Evolutionary conservation across 345 rosid species (phyloP).

Genomic region (Microthlaspi erraticum): DNA sequence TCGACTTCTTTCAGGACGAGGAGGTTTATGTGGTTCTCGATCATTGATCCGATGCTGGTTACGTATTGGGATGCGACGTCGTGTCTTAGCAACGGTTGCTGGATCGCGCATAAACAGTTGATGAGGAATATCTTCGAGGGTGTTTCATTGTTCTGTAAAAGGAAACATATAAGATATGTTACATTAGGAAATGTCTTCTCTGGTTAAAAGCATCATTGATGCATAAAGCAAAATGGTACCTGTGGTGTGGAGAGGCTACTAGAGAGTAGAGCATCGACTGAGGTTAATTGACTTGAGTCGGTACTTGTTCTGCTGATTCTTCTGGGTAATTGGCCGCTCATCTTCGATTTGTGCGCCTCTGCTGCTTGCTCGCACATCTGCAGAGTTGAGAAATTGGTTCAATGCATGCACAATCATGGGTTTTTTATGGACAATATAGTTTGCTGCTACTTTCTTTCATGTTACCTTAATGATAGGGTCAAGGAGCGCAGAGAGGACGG

Average conservation of each 20-base stretch:
- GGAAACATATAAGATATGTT: background rate
- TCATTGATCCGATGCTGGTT: conserved; percentile 70
- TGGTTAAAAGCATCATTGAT: background rate
- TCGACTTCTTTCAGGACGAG: conserved; percentile 91
- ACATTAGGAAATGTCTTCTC: background rate
- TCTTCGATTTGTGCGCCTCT: conserved; percentile 88
- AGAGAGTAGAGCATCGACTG: conserved; percentile 93
- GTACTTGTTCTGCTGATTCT: conserved; percentile 70
- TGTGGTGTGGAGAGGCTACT: conserved; percentile 61
- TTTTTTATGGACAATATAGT: background rate
- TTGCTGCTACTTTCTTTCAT: conserved; percentile 17
- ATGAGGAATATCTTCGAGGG: conserved; percentile 92
- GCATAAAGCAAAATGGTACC: conserved; percentile 53
- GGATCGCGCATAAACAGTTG: conserved; percentile 89
- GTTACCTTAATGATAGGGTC: conserved; percentile 94
- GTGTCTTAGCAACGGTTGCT: conserved; percentile 74
- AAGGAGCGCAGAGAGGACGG: conserved; percentile 81
- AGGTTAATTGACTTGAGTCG: conserved; percentile 63
- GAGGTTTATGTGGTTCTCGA: conserved; percentile 65
- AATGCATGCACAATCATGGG: conserved; percentile 29
- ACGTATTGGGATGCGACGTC: conserved; percentile 76
- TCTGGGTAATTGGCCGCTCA: conserved; percentile 62
- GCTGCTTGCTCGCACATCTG: conserved; percentile 99
- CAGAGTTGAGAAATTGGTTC: conserved; percentile 17
- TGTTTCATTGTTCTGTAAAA: conserved; percentile 74